Base-by-base conservation (phyloP, 176 grass and related monocot genomes). In the Thinopyrum elongatum region DNA sequence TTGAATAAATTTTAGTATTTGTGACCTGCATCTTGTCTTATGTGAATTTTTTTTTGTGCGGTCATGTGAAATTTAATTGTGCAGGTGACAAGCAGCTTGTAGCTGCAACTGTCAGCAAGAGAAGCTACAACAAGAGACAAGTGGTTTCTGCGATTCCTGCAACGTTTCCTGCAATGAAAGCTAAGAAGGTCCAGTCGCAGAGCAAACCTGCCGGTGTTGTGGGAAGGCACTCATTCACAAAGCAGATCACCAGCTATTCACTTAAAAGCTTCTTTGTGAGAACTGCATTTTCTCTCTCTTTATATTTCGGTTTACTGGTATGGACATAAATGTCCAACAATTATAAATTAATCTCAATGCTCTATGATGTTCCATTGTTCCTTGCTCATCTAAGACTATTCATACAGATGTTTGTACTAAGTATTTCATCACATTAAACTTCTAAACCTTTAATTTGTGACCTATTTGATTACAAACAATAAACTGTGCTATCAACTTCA, bases 41-140 rank as follows among this genome's bases (percentile, higher is more conserved):
- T 30, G n/a, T 22, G 36, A 33, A n/a, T 38, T 44, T 44, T 39
- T 39, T 44, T 44, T 44, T 44, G 41, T 44, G 41, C 10, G 41
- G 41, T 67, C 22, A 41, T 33, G 16, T n/a, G 38, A 27, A 16
- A 70, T 21, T 3, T 34, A 25, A 83, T 71, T 63, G 7, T 49
- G 80, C 64, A 88, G 86, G 80, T 8, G 10, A 1, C n/a, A 47
- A 69, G 6, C 49, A 33, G 28, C 26, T 25, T 70, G 49, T 2
- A 70, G 73, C 7, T 70, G 44, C 63, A 83, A 27, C 19, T 88
- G 46, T 46, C 63, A 78, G 30, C 61, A 60, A 38, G 80, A 78
- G 19, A 63, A 70, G 65, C 35, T 62, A 47, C 15, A n/a, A 33
- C 25, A 68, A 46, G 2, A 77, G 19, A 60, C 35, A 31, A 14